A percentile compares a stretch with the other conserved stretches of the same genome.
These are phyloP conservation scores for Pezicula neosporulosa DNA, from an alignment of 2,329 filamentous ascomycete species.

Conservation along the genomic window DNA sequence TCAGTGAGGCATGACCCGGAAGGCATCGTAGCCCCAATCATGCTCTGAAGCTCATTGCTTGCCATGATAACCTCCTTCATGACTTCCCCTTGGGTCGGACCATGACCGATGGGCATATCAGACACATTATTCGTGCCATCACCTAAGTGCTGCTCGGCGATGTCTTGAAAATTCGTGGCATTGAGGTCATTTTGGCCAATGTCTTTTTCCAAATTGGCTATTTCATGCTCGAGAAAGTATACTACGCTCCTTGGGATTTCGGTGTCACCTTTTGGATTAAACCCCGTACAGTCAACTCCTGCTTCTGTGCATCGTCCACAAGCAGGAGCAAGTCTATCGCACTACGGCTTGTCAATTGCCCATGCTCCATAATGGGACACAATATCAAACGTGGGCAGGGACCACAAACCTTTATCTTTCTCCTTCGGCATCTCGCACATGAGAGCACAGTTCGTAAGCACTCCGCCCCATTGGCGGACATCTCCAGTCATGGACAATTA, in stretches of 20 bases:
- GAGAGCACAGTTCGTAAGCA: background rate
- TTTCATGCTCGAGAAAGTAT: slow-evolving; percentile 30
- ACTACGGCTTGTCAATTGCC: background rate
- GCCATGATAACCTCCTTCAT: slow-evolving; percentile 16
- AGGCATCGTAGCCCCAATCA: slow-evolving; percentile 27
- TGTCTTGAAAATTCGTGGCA: slow-evolving; percentile 19
- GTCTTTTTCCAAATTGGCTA: slow-evolving; percentile 29
- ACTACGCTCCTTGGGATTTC: slow-evolving; percentile 30
- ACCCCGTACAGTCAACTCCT: slow-evolving; percentile 23
- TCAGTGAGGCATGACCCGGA: slow-evolving; percentile 26
- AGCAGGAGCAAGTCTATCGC: slow-evolving; percentile 18
- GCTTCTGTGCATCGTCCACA: slow-evolving; percentile 25
- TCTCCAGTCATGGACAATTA: background rate
- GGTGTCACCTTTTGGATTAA: slow-evolving; percentile 19
- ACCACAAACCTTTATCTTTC: background rate
- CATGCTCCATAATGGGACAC: background rate
- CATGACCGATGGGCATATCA: slow-evolving; percentile 6
- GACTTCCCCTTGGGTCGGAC: slow-evolving; percentile 6
- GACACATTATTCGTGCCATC: background rate
- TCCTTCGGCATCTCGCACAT: background rate
- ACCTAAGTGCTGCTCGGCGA: background rate
- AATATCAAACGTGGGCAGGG: background rate
- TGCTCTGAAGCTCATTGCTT: slow-evolving; percentile 24
- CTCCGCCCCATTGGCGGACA: background rate
- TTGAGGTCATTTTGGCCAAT: slow-evolving; percentile 24